These are phyloP conservation scores for Cryomyces antarcticus DNA, from an alignment of 495 filamentous ascomycete species.

Conservation along the genomic window DNA sequence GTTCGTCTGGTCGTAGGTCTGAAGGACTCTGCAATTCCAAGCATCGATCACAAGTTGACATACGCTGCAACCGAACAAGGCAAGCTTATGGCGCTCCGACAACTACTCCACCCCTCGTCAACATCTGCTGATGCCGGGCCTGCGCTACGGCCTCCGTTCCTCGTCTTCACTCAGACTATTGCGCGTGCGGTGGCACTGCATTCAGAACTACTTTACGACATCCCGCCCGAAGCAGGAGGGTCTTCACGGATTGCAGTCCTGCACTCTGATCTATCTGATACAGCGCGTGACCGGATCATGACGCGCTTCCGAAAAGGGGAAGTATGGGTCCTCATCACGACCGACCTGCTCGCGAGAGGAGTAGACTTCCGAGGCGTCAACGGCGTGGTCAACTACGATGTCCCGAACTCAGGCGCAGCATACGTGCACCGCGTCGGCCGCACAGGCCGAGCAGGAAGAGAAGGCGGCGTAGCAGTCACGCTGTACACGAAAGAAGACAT, in stretches of 20 bases:
- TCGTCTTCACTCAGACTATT: slow-evolving; percentile 91
- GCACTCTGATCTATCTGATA: slow-evolving; percentile 67
- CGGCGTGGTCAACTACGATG: slow-evolving; percentile 91
- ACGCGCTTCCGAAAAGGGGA: slow-evolving; percentile 76
- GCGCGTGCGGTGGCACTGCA: slow-evolving; percentile 71
- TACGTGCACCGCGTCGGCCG: slow-evolving; percentile 90
- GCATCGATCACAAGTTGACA: slow-evolving; percentile 67
- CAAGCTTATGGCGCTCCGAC: slow-evolving; percentile 78
- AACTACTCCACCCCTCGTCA: slow-evolving; percentile 62
- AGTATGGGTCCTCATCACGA: slow-evolving; percentile 90
- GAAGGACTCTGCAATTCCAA: slow-evolving; percentile 86
- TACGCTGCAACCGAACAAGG: slow-evolving; percentile 87
- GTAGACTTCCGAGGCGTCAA: slow-evolving; percentile 87
- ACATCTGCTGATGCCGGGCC: slow-evolving; percentile 32
- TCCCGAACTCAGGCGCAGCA: slow-evolving; percentile 66
- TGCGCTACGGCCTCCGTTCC: slow-evolving; percentile 63
- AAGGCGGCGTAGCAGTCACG: slow-evolving; percentile 81
- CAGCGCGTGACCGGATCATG: slow-evolving; percentile 59
- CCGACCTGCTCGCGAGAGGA: slow-evolving; percentile 74
- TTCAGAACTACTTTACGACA: slow-evolving; percentile 83
- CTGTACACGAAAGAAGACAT: slow-evolving; percentile 92
- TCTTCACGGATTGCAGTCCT: slow-evolving; percentile 74
- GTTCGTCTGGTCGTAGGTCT: slow-evolving; percentile 79
- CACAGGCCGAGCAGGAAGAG: slow-evolving; percentile 71
- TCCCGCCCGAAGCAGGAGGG: slow-evolving; percentile 70